These are phyloP conservation scores for Agaricus bisporus DNA, from an alignment of 768 basidiomycete species.

Conservation along the genomic window DNA sequence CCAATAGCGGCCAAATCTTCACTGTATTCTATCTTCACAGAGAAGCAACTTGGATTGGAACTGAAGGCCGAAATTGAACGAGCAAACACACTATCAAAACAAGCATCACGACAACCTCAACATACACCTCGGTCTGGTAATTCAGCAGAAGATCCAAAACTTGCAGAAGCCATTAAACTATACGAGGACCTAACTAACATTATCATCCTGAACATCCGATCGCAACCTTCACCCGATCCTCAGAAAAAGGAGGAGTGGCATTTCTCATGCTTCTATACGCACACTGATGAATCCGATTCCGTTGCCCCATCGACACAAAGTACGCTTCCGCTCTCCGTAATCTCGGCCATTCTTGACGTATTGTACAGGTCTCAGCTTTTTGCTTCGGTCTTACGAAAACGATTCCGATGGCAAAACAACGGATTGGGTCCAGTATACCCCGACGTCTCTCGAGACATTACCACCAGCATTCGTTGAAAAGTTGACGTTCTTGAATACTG, in stretches of 20 bases:
- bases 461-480: slow-evolving; percentile 44
- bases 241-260: slow-evolving; percentile 49
- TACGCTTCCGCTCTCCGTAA: slow-evolving; percentile 20
- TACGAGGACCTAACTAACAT: slow-evolving; percentile 88
- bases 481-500: slow-evolving; percentile 52
- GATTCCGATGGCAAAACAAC: slow-evolving; percentile 30
- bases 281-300: slow-evolving; percentile 27
- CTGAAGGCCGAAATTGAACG: slow-evolving; percentile 61
- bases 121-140: slow-evolving; percentile 31
- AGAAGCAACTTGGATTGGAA: slow-evolving; percentile 44
- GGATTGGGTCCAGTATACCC: slow-evolving; percentile 53
- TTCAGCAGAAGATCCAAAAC: slow-evolving; percentile 47
- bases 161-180: slow-evolving; percentile 55
- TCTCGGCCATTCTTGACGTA: background rate
- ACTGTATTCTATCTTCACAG: slow-evolving; percentile 25
- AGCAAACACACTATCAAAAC: slow-evolving; percentile 35
- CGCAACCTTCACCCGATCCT: slow-evolving; percentile 23
- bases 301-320: slow-evolving; percentile 27
- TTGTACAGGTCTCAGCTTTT: slow-evolving; percentile 55
- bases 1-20: background rate
- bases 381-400: slow-evolving; percentile 43
- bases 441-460: slow-evolving; percentile 61
- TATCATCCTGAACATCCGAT: slow-evolving; percentile 57
- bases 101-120: slow-evolving; percentile 35
- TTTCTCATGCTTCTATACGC: slow-evolving; percentile 65